These are phyloP conservation scores for Dactylellina parvicollis DNA, from an alignment of 2,329 filamentous ascomycete species.

Conservation along the genomic window DNA sequence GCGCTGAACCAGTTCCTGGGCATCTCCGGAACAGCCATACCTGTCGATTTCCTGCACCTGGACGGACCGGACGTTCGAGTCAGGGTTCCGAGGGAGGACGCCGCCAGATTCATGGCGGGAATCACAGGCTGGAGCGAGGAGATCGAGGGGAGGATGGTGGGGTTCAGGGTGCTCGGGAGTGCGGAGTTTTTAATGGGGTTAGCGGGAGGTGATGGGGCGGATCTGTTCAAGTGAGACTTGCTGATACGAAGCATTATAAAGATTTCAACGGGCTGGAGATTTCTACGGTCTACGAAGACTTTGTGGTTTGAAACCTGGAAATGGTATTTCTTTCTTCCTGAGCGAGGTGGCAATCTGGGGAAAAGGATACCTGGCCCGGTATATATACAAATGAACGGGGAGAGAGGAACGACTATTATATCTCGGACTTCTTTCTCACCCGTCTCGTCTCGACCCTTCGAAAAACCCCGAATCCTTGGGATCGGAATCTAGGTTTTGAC, in stretches of 20 bases:
- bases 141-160: constrained; percentile 57
- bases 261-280: neutral
- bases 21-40: constrained; percentile 72
- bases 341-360: too few relatives aligned
- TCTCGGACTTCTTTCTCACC: too few relatives aligned
- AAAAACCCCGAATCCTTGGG: neutral
- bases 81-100: constrained; percentile 71
- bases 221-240: constrained; percentile 47
- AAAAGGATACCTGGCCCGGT: too few relatives aligned
- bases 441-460: neutral
- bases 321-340: too few relatives aligned
- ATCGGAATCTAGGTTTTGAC: too few relatives aligned
- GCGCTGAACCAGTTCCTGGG: constrained; percentile 77
- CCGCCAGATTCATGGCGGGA: constrained; percentile 71
- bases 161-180: constrained; percentile 54
- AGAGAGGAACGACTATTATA: too few relatives aligned
- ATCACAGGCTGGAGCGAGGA: constrained; percentile 72
- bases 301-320: too few relatives aligned
- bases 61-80: constrained; percentile 70
- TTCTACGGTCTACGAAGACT: too few relatives aligned
- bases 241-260: too few relatives aligned
- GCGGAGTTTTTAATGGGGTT: constrained; percentile 58
- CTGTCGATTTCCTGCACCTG: constrained; percentile 75
- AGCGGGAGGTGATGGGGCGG: constrained; percentile 51
- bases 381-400: neutral